These are phyloP conservation scores for Elaeis oleifera DNA, from an alignment of 202 grass and related monocot species.

Conservation along the genomic window DNA sequence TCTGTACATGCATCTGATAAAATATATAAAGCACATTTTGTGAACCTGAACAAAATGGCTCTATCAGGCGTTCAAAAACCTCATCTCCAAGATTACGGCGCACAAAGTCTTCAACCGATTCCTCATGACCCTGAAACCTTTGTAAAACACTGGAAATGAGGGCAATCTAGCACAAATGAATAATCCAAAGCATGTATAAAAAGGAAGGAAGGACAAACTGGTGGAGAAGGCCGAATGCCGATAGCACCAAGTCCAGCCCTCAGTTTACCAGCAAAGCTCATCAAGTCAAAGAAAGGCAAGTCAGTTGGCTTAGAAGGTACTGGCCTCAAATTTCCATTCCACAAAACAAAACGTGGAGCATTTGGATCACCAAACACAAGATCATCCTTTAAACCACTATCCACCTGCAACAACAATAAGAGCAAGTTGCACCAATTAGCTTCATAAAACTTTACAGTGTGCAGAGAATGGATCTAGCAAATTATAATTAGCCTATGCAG, in stretches of 20 bases:
- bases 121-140: slow-evolving; percentile 95
- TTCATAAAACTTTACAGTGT: no score
- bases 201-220: slow-evolving; percentile 52
- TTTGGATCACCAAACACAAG: slow-evolving; percentile 91
- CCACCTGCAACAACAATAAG: slow-evolving; percentile 33
- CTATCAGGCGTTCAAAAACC: slow-evolving; percentile 91
- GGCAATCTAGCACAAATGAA: background rate
- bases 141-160: slow-evolving; percentile 25
- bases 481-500: no score
- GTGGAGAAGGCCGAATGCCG: slow-evolving; percentile 63
- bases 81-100: slow-evolving; percentile 86
- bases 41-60: slow-evolving; percentile 91
- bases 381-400: slow-evolving; percentile 78
- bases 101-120: slow-evolving; percentile 91
- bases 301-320: slow-evolving; percentile 76
- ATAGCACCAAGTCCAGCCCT: slow-evolving; percentile 77
- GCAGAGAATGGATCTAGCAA: no score
- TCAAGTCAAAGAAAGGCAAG: slow-evolving; percentile 79
- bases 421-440: background rate
- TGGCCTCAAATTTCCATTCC: slow-evolving; percentile 68
- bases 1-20: no score
- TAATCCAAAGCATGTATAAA: background rate
- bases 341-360: slow-evolving; percentile 78
- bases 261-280: slow-evolving; percentile 74
- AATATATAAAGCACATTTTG: background rate